Conservation (phyloP, 2,329 filamentous ascomycete species). For the Gyromitra esculenta region DNA sequence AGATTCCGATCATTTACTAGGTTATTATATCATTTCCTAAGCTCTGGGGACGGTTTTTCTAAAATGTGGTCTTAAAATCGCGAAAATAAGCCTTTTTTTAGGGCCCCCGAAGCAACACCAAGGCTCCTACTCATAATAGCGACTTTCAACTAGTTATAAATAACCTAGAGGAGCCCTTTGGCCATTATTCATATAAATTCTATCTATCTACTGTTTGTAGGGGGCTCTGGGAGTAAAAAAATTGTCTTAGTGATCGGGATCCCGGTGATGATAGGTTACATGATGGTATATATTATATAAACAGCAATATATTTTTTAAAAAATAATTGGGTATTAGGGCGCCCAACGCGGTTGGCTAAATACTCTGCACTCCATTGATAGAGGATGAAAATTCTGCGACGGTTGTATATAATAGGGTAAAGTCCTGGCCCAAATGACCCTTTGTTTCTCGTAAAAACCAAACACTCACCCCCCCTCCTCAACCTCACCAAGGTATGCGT, state of each 20-base stretch:
- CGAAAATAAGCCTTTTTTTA: not conserved
- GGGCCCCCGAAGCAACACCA: not conserved
- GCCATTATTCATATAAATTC: no score
- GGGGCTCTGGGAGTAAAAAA: no score
- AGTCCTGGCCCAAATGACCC: not conserved
- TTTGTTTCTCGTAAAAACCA: not conserved
- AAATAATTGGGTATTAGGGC: not conserved
- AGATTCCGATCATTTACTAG: not conserved
- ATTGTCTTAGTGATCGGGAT: no score
- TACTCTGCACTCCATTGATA: not conserved
- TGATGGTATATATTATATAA: no score
- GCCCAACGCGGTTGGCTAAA: not conserved
- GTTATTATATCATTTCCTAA: not conserved
- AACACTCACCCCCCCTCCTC: not conserved
- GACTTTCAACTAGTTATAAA: not conserved
- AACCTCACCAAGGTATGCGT: slow-evolving; percentile 62
- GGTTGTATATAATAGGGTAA: not conserved
- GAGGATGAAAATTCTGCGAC: not conserved
- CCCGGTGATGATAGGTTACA: no score
- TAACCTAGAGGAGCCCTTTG: no score
- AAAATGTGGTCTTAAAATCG: not conserved
- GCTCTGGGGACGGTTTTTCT: not conserved
- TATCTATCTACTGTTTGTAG: no score
- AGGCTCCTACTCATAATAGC: not conserved
- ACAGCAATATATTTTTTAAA: no score